These are phyloP conservation scores for Chytridiales sp. DNA, from an alignment of 371 early-diverging fungal genomes.

Conservation along the genomic window DNA sequence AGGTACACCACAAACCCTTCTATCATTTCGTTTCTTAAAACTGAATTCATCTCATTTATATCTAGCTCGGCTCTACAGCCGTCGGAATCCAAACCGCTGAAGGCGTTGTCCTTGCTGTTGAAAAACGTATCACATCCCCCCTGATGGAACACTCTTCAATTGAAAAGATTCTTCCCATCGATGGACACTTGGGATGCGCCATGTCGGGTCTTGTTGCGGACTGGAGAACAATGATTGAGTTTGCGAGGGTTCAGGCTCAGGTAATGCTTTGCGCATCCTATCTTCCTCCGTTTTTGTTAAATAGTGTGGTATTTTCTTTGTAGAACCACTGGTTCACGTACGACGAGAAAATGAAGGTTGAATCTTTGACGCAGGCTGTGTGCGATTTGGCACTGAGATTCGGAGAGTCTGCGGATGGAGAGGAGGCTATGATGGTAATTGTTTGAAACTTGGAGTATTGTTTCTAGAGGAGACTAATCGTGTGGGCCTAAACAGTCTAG, in stretches of 20 bases:
- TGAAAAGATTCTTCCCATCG: constrained; percentile 96
- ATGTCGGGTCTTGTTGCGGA: constrained; percentile 97
- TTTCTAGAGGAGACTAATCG: not conserved
- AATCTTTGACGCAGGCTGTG: constrained; percentile 94
- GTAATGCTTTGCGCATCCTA: constrained; percentile 45
- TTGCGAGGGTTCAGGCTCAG: constrained; percentile 94
- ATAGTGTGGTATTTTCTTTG: constrained; percentile 1
- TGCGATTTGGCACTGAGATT: constrained; percentile 97
- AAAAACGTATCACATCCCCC: constrained; percentile 92
- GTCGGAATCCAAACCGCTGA: constrained; percentile 94
- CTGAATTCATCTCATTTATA: constrained; percentile 8
- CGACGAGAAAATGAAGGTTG: constrained; percentile 92
- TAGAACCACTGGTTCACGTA: constrained; percentile 94
- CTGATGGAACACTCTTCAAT: constrained; percentile 91
- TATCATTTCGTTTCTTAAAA: not conserved
- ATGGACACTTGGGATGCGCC: constrained; percentile 92
- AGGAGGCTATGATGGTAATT: constrained; percentile 91
- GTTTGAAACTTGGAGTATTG: not conserved
- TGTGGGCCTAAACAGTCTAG: constrained; percentile 77
- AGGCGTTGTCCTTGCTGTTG: constrained; percentile 94
- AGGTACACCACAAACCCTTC: constrained; percentile 56
- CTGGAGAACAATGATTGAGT: constrained; percentile 95
- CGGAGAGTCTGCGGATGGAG: constrained; percentile 94
- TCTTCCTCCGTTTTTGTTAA: not conserved
- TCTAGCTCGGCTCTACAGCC: constrained; percentile 95